Conservation (phyloP, 2,329 filamentous ascomycete species). For the Xylariaceae sp. region DNA sequence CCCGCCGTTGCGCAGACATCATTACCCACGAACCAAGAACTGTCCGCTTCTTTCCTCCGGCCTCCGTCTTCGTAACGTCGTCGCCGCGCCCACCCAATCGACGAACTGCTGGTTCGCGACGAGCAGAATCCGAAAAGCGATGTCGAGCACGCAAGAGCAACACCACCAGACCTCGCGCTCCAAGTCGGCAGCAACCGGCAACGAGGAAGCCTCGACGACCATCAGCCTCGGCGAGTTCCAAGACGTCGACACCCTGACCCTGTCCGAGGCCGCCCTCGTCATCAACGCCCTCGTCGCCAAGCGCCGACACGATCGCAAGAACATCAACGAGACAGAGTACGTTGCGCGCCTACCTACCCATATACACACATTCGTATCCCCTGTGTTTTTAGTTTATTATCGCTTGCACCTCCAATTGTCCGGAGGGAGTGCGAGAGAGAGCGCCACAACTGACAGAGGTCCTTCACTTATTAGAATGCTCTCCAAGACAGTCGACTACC, state of each 20-base stretch:
- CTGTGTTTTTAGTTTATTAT: too few species aligned
- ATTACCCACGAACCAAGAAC: too few species aligned
- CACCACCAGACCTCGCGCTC: conserved; percentile 56
- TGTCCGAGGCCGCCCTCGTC: conserved; percentile 87
- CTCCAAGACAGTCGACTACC: conserved; percentile 84
- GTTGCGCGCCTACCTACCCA: conserved; percentile 25
- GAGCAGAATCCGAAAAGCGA: conserved; percentile 2
- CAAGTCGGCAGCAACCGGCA: conserved; percentile 66
- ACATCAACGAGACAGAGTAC: conserved; percentile 80
- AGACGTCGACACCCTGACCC: conserved; percentile 82
- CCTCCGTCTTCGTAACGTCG: conserved; percentile 8
- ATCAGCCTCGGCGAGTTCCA: conserved; percentile 93
- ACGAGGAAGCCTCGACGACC: conserved; percentile 79
- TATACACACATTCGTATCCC: too few species aligned
- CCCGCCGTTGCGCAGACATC: too few species aligned
- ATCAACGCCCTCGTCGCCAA: conserved; percentile 85
- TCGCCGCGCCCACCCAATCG: neutral
- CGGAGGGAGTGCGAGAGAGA: conserved; percentile 9
- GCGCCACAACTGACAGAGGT: neutral
- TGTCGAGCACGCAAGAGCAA: conserved; percentile 25
- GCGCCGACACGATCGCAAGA: conserved; percentile 73
- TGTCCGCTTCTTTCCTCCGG: too few species aligned
- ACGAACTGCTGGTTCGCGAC: neutral
- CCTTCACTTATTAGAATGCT: too few species aligned
- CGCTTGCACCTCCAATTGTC: too few species aligned